Conservation (phyloP, 2,329 filamentous ascomycete species). For the Aureobasidium musti region DNA sequence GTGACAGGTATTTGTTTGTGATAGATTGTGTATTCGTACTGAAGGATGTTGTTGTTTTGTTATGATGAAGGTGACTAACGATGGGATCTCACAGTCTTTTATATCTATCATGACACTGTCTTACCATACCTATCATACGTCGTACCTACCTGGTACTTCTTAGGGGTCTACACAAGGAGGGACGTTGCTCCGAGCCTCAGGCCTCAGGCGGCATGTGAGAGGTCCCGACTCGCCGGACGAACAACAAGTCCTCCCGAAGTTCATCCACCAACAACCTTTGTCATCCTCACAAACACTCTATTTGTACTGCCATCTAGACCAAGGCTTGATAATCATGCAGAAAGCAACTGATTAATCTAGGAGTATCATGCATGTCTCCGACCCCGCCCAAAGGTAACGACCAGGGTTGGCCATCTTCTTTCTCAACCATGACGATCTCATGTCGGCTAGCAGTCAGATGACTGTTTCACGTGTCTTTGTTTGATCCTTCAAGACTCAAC, state of each 20-base stretch:
- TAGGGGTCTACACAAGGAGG: not conserved
- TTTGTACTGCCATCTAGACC: not conserved
- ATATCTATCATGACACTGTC: not conserved
- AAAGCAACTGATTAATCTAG: not conserved
- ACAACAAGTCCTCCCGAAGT: conserved; percentile 11
- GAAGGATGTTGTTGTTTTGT: not conserved
- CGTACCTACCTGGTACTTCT: not conserved
- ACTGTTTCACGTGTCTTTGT: conserved; percentile 4
- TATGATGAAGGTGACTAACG: not conserved
- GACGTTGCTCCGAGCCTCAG: not conserved
- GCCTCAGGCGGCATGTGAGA: not conserved
- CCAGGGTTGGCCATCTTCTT: not conserved
- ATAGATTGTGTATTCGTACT: not conserved
- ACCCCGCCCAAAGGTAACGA: not conserved
- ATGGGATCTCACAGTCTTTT: not conserved
- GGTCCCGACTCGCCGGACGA: not conserved
- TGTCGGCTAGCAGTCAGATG: not conserved
- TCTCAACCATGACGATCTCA: not conserved
- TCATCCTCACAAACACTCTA: not conserved
- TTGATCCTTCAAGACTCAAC: conserved; percentile 4
- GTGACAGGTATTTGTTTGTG: not conserved
- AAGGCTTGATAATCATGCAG: not conserved
- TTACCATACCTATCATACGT: not conserved
- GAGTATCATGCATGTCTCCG: not conserved
- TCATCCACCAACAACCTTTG: not conserved